phyloP scores from a whole-genome alignment of 2,329 filamentous ascomycete species.

The Cercospora canescens region DNA sequence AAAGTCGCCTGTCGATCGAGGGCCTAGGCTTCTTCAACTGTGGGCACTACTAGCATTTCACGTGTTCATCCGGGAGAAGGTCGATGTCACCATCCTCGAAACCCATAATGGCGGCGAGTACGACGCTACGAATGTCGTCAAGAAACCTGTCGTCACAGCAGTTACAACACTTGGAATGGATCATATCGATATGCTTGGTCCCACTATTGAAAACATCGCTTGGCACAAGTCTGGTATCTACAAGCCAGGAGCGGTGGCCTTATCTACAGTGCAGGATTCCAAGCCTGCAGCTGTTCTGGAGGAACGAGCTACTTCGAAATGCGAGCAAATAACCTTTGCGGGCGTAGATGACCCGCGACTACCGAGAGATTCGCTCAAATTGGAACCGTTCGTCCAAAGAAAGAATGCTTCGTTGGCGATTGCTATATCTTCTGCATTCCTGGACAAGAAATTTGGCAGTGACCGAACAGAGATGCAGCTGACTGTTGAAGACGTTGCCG shows the following conservation, averaged over 20 bases:
- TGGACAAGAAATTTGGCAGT: constrained; percentile 1
- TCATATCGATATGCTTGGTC: constrained; percentile 75
- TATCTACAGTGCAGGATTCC: constrained; percentile 50
- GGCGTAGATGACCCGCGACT: constrained; percentile 47
- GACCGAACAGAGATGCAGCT: background rate
- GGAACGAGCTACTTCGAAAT: constrained; percentile 49
- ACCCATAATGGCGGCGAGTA: constrained; percentile 91
- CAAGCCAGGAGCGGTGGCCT: constrained; percentile 63
- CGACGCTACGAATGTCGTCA: constrained; percentile 84
- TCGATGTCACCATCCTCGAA: constrained; percentile 78
- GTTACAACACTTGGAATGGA: constrained; percentile 84
- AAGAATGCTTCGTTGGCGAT: constrained; percentile 62
- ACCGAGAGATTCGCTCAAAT: constrained; percentile 51
- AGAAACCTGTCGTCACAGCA: constrained; percentile 66
- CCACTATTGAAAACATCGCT: constrained; percentile 75
- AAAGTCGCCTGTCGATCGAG: constrained; percentile 62
- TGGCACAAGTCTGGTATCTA: constrained; percentile 91
- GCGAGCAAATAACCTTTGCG: constrained; percentile 48
- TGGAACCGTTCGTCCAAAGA: constrained; percentile 62
- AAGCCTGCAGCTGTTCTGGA: constrained; percentile 46
- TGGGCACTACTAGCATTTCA: constrained; percentile 85
- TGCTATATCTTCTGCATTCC: constrained; percentile 35
- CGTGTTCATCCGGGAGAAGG: constrained; percentile 72
- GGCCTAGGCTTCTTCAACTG: constrained; percentile 72
- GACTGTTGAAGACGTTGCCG: constrained; percentile 18